Evolutionary conservation across 2,329 filamentous ascomycete genomes (phyloP), one percentile per base, ranked within the genome.

Genomic region (Amauroascus verrucosus): DNA sequence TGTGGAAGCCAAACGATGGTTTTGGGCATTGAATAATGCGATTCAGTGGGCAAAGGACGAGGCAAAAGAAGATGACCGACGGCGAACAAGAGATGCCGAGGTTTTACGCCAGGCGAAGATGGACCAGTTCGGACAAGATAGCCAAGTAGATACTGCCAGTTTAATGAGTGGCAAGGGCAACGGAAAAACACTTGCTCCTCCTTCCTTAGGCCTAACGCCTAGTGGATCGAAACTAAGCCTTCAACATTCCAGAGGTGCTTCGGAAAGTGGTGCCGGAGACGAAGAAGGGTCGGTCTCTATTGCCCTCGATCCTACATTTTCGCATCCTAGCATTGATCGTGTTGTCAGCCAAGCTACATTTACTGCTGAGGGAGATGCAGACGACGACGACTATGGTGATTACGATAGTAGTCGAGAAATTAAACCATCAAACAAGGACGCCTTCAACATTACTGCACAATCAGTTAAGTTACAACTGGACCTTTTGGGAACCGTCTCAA

Each of bases 31-130:
- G 58, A 98, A 98, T 72, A 98, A 98, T 67, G 91, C 93, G 5
- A 98, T 98, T 48, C 93, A 97, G 67, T 97, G 88, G 86, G 85
- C 88, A 58, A 98, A 98, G 69, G 93, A 98, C 64, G 93, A 97
- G 71, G 90, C 88, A 6, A 90, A 86, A 61, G 88, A 95, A 67
- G 91, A 96, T 63, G 85, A 91, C 64, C 83, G 78, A 60, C 83
- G 89, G 56, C 83, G 83, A 32, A 82, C 82, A 6, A 83, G 82
- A 54, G 86, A 84, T 62, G 85, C 84, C 5, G 88, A 93, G 67
- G 77, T 84, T 33, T 70, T 95, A 49, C 81, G 81, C 58, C 84
- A 90, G 64, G 88, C 87, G 51, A 90, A 89, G 68, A 83, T 84
- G 14, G 87, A 93, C 57, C 84, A 87, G 56, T 73, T 78, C 20